These are phyloP conservation scores for Phialophora tarda DNA, from an alignment of 2,329 filamentous ascomycete species.

Conservation along the genomic window DNA sequence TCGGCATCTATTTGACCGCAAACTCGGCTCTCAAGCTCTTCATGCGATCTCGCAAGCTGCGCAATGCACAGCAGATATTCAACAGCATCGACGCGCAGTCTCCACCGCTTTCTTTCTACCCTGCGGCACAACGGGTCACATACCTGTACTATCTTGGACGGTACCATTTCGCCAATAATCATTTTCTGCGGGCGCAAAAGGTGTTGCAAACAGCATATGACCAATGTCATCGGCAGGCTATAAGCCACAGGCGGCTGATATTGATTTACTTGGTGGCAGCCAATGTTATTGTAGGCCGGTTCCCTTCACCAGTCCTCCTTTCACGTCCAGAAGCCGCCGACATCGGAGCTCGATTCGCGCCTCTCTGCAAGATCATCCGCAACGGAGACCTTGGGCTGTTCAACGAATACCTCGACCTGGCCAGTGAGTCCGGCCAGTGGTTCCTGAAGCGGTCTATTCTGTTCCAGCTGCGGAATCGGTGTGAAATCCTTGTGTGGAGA, in stretches of 20 bases:
- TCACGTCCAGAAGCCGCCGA: constrained; percentile 71
- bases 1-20: constrained; percentile 88
- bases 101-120: constrained; percentile 79
- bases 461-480: constrained; percentile 74
- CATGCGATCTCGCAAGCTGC: constrained; percentile 83
- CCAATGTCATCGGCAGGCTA: constrained; percentile 66
- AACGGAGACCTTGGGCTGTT: constrained; percentile 77
- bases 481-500: constrained; percentile 83
- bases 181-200: constrained; percentile 76
- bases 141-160: constrained; percentile 94
- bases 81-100: constrained; percentile 84
- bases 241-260: constrained; percentile 75
- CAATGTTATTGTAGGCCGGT: constrained; percentile 83
- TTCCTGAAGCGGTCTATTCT: constrained; percentile 77
- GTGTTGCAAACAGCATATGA: constrained; percentile 80
- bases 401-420: constrained; percentile 67
- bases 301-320: constrained; percentile 72
- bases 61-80: constrained; percentile 86
- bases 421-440: constrained; percentile 61
- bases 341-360: constrained; percentile 70
- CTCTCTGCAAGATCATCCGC: constrained; percentile 73
- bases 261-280: constrained; percentile 81
- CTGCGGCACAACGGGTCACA: constrained; percentile 83
- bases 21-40: constrained; percentile 88
- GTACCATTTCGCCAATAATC: constrained; percentile 83